Conservation (phyloP, 257 asterid genomes). For the Gynochthodes officinalis region DNA sequence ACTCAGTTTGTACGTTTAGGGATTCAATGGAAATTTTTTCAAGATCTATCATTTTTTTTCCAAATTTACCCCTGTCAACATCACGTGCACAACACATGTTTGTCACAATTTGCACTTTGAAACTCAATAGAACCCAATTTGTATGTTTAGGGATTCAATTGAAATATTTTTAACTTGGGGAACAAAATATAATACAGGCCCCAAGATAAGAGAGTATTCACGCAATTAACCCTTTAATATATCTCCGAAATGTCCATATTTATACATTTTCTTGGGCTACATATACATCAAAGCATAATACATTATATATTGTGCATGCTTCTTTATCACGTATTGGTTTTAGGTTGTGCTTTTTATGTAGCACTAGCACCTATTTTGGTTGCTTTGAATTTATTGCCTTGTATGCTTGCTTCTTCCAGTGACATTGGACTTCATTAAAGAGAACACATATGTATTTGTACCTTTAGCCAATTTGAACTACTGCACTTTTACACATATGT, state of each 20-base stretch:
- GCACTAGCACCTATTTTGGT: constrained; percentile 4
- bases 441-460: background rate
- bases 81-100: no score
- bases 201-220: no score
- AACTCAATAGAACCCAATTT: no score
- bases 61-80: no score
- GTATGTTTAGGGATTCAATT: no score
- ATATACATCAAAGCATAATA: background rate
- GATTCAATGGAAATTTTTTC: no score
- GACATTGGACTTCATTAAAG: constrained; percentile 11
- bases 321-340: constrained; percentile 1
- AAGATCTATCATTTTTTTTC: no score
- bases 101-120: no score
- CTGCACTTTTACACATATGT: background rate
- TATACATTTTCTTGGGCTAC: background rate
- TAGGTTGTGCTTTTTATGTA: background rate
- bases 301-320: constrained; percentile 1
- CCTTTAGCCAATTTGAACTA: background rate
- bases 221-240: background rate
- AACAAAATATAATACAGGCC: no score
- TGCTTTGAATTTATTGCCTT: constrained; percentile 2
- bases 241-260: background rate
- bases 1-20: no score
- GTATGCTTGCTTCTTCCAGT: background rate
- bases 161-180: no score